Evolutionary conservation across 2,329 filamentous ascomycete genomes (phyloP).

Genomic region (Epicoccum nigrum): DNA sequence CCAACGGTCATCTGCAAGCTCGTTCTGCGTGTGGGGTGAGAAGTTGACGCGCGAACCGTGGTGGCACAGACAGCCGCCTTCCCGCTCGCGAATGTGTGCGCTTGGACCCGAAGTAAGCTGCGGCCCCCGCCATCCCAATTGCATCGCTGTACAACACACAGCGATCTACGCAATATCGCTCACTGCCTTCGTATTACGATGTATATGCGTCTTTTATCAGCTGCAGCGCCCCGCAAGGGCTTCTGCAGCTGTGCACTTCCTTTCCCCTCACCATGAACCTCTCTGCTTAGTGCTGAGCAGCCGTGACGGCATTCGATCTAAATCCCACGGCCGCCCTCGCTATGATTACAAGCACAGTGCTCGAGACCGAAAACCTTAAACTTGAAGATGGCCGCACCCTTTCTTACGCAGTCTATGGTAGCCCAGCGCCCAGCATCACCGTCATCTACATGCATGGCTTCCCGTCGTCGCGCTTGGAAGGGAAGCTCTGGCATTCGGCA

Average conservation of each 20-base stretch:
- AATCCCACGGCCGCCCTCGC: not conserved
- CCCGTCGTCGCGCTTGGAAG: constrained; percentile 53
- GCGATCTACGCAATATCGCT: constrained; percentile 14
- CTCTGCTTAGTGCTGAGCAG: constrained; percentile 6
- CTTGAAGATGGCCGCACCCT: constrained; percentile 49
- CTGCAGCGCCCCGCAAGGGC: not conserved
- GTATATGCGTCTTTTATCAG: constrained; percentile 5
- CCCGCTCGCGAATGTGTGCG: constrained; percentile 11
- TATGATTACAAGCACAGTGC: constrained; percentile 21
- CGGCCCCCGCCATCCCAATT: constrained; percentile 11
- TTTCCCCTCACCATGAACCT: constrained; percentile 5
- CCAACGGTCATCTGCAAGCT: constrained; percentile 14
- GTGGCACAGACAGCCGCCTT: not conserved
- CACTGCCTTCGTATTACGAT: constrained; percentile 12
- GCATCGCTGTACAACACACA: constrained; percentile 19
- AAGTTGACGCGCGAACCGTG: constrained; percentile 7
- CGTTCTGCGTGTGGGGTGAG: constrained; percentile 8
- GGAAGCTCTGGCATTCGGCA: constrained; percentile 40
- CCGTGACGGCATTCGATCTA: constrained; percentile 2
- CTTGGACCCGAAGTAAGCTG: constrained; percentile 2
- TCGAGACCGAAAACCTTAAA: constrained; percentile 33
- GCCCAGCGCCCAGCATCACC: constrained; percentile 46
- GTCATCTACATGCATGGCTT: constrained; percentile 55
- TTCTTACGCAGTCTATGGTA: constrained; percentile 55
- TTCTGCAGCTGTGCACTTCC: not conserved